Percentiles rank a stretch among this genome's conserved stretches.
These are phyloP conservation scores for Metschnikowia matae DNA, from an alignment of 805 yeast species.

Conservation along the genomic window DNA sequence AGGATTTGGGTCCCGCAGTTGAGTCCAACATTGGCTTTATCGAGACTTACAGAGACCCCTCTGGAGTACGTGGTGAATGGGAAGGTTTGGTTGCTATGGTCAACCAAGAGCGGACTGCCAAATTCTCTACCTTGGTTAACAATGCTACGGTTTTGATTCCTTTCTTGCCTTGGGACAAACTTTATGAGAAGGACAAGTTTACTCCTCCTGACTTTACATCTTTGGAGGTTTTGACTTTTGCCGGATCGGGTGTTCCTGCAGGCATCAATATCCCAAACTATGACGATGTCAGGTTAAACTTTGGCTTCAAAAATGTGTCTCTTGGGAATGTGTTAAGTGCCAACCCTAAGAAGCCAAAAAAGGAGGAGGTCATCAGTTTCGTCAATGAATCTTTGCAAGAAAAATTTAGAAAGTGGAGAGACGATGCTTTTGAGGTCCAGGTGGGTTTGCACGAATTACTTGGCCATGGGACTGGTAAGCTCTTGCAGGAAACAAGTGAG, in stretches of 20 bases:
- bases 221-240: conserved; percentile 82
- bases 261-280: conserved; percentile 92
- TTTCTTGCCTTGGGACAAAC: conserved; percentile 71
- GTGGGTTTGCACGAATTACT: conserved; percentile 89
- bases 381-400: conserved; percentile 49
- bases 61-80: conserved; percentile 92
- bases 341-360: conserved; percentile 55
- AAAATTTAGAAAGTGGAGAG: conserved; percentile 64
- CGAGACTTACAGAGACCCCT: conserved; percentile 89
- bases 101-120: conserved; percentile 79
- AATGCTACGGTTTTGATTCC: conserved; percentile 62
- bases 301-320: conserved; percentile 88
- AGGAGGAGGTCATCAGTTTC: conserved; percentile 67
- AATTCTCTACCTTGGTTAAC: conserved; percentile 65
- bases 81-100: conserved; percentile 90
- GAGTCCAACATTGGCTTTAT: conserved; percentile 83
- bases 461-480: conserved; percentile 90
- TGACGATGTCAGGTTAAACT: conserved; percentile 77
- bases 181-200: conserved; percentile 78
- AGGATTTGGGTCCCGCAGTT: conserved; percentile 70
- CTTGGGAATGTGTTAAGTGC: conserved; percentile 82
- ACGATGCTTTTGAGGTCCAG: conserved; percentile 85
- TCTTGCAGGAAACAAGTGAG: conserved; percentile 52
- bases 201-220: conserved; percentile 93
- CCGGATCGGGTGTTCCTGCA: conserved; percentile 88